Evolutionary conservation across 73 alveolate genomes (phyloP).

Genomic region (Paramecium primaurelia): DNA sequence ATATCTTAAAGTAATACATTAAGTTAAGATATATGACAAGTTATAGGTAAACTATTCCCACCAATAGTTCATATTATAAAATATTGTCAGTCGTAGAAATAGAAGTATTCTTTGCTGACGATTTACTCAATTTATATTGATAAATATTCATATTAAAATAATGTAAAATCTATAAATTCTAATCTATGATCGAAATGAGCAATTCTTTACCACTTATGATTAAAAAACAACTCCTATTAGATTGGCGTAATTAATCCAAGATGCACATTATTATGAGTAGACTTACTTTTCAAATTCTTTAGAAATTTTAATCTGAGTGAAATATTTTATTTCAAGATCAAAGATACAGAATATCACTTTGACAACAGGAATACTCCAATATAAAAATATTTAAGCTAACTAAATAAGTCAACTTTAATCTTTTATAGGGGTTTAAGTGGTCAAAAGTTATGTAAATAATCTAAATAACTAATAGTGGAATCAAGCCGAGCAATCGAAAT

Average conservation of each 20-base stretch:
- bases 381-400: not conserved
- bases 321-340: not conserved
- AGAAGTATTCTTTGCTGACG: conserved; percentile 46
- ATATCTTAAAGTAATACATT: not conserved
- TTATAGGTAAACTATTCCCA: conserved; percentile 4
- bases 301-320: not conserved
- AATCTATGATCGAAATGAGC: not conserved
- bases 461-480: not conserved
- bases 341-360: not conserved
- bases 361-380: not conserved
- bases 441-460: not conserved
- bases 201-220: not conserved
- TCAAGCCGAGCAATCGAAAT: not conserved
- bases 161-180: not conserved
- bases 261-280: not conserved
- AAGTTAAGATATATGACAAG: not conserved
- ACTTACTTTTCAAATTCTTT: not conserved
- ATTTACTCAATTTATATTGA: conserved; percentile 28
- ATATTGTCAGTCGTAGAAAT: conserved; percentile 11
- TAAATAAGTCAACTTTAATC: not conserved
- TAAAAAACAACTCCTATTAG: not conserved
- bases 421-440: not conserved
- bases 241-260: not conserved
- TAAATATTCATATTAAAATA: not conserved
- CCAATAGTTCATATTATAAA: conserved; percentile 1